Conservation (phyloP, 2,329 filamentous ascomycete species). For the Cytospora leucostoma region DNA sequence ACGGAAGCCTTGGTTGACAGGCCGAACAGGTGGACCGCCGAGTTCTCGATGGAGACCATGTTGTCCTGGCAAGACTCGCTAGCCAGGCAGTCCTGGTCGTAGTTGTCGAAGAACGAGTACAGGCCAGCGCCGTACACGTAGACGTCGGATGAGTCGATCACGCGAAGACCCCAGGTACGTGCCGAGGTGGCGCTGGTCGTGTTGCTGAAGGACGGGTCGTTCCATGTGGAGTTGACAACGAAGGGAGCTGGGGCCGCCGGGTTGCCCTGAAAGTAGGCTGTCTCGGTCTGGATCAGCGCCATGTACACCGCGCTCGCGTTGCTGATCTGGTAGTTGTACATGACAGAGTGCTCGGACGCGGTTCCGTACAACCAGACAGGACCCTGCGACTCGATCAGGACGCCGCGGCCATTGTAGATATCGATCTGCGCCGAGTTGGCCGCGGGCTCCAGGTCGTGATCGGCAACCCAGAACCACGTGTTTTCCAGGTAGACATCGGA, state of each 20-base stretch:
- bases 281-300: constrained; percentile 85
- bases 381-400: constrained; percentile 75
- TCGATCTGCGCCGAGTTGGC: constrained; percentile 70
- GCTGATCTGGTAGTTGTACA: constrained; percentile 84
- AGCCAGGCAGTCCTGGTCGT: constrained; percentile 68
- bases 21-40: constrained; percentile 63
- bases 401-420: constrained; percentile 85
- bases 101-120: constrained; percentile 85
- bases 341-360: constrained; percentile 63
- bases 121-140: constrained; percentile 73
- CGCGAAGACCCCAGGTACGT: constrained; percentile 76
- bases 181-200: constrained; percentile 54
- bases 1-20: constrained; percentile 73
- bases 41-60: constrained; percentile 73
- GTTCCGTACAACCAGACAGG: constrained; percentile 83
- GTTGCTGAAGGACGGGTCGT: constrained; percentile 68
- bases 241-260: constrained; percentile 71
- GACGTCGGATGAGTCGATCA: constrained; percentile 66
- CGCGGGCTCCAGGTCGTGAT: constrained; percentile 79
- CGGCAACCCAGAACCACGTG: constrained; percentile 85
- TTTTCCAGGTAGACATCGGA: constrained; percentile 80
- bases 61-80: constrained; percentile 74
- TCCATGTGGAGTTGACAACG: constrained; percentile 55
- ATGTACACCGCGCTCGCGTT: constrained; percentile 80
- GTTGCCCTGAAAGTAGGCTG: constrained; percentile 84